Conservation (phyloP, 1,139 yeast species). For the Pichia sp. region DNA sequence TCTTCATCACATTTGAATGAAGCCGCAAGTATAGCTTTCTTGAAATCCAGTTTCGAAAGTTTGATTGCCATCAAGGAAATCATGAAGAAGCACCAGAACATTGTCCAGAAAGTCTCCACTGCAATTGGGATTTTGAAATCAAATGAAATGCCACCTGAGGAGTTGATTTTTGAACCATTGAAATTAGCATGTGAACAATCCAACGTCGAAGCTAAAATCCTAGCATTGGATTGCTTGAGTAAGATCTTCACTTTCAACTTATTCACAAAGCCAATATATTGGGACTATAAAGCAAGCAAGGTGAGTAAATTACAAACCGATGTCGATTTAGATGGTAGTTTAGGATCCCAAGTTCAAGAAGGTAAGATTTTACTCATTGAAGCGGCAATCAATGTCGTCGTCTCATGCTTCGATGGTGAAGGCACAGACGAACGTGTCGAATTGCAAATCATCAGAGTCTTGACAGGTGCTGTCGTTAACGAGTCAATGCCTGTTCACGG, state of each 20-base stretch:
- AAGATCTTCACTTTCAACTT: conserved; percentile 65
- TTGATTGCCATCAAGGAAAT: conserved; percentile 49
- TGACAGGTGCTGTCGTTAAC: conserved; percentile 81
- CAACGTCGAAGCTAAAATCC: conserved; percentile 49
- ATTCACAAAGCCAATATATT: conserved; percentile 48
- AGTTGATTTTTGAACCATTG: conserved; percentile 57
- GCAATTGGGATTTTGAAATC: conserved; percentile 38
- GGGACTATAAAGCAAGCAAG: conserved; percentile 27
- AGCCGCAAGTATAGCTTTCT: conserved; percentile 40
- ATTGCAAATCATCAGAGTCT: conserved; percentile 87
- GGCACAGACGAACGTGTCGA: conserved; percentile 89
- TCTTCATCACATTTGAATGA: conserved; percentile 24
- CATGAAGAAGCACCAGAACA: conserved; percentile 41
- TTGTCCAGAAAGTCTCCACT: conserved; percentile 41
- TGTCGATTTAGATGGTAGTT: conserved; percentile 42
- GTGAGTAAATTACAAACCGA: conserved; percentile 27
- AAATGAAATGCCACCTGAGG: conserved; percentile 33
- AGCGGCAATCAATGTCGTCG: conserved; percentile 80
- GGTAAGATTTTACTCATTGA: conserved; percentile 66
- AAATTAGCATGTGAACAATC: conserved; percentile 54
- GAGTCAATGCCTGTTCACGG: conserved; percentile 90
- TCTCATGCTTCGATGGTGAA: conserved; percentile 88
- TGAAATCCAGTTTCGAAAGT: conserved; percentile 46
- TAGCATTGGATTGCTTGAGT: conserved; percentile 63
- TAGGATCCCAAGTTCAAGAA: conserved; percentile 25